phyloP scores from a whole-genome alignment of 108 stramenopile species.

The Pseudonitzschia multistriata region DNA sequence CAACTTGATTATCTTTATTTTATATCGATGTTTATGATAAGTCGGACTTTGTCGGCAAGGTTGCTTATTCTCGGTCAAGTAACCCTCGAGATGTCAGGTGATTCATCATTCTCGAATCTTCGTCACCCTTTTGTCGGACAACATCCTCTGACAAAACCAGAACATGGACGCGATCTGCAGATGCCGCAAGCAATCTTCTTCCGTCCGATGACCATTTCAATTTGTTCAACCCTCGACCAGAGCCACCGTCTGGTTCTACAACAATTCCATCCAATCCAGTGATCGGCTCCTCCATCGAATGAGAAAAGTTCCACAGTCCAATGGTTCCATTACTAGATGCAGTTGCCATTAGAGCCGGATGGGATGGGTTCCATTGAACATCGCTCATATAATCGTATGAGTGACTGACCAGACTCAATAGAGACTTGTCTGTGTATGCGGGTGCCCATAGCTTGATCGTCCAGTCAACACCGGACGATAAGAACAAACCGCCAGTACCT shows the following conservation, averaged over 20 bases:
- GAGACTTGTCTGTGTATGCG: conserved; percentile 65
- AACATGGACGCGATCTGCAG: conserved; percentile 76
- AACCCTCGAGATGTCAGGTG: conserved; percentile 64
- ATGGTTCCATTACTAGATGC: conserved; percentile 83
- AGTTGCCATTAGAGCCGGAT: conserved; percentile 82
- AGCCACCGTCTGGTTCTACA: conserved; percentile 50
- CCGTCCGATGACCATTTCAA: conserved; percentile 82
- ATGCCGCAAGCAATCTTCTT: conserved; percentile 73
- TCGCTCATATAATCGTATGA: conserved; percentile 92
- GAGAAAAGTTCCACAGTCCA: conserved; percentile 82
- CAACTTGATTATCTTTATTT: neutral
- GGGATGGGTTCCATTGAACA: conserved; percentile 80
- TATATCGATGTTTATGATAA: neutral
- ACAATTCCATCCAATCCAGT: conserved; percentile 78
- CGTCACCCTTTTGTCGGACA: conserved; percentile 69
- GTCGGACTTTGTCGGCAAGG: too few relatives aligned
- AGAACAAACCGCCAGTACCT: conserved; percentile 65
- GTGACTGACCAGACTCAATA: conserved; percentile 75
- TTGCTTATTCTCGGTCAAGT: conserved; percentile 49
- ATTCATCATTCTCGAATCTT: conserved; percentile 66
- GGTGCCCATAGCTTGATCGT: conserved; percentile 88
- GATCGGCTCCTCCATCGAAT: conserved; percentile 76
- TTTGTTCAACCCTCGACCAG: conserved; percentile 68
- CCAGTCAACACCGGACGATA: conserved; percentile 89
- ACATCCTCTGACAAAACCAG: conserved; percentile 74